Percentiles rank a stretch among this genome's conserved stretches.
Conservation (phyloP, 2,329 filamentous ascomycete genomes). For the Fusarium xylarioides region DNA sequence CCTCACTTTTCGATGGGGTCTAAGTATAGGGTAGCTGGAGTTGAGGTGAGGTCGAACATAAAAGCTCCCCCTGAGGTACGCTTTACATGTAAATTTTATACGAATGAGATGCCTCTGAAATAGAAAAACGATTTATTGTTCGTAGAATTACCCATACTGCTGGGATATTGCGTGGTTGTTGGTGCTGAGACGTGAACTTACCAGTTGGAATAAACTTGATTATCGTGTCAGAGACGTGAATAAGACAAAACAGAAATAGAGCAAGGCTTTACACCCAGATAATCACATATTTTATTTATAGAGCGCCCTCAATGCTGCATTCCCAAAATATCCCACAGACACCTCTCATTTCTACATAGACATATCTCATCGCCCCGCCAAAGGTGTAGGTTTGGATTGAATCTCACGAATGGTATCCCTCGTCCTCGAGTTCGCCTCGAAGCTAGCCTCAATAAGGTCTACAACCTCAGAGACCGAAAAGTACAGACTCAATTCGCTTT, state of each 20-base stretch:
- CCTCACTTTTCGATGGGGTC: background rate
- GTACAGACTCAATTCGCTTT: slow-evolving; percentile 72
- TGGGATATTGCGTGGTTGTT: background rate
- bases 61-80: rapidly evolving
- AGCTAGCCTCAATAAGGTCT: slow-evolving; percentile 70
- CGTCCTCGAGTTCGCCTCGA: slow-evolving; percentile 69
- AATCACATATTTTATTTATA: too few relatives aligned
- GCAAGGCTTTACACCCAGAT: too few relatives aligned
- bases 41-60: background rate
- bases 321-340: too few relatives aligned
- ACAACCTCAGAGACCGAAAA: slow-evolving; percentile 69
- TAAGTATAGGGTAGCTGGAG: background rate
- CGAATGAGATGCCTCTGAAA: too few relatives aligned
- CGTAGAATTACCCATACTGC: rapidly evolving
- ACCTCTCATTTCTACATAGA: too few relatives aligned
- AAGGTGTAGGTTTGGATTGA: slow-evolving; percentile 58
- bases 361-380: slow-evolving; percentile 10
- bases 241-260: too few relatives aligned
- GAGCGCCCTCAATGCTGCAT: too few relatives aligned
- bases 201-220: too few relatives aligned
- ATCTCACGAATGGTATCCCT: slow-evolving; percentile 69
- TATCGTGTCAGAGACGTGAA: too few relatives aligned
- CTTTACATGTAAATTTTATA: too few relatives aligned
- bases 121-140: rapidly evolving
- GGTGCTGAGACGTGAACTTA: background rate